phyloP scores from a whole-genome alignment of 805 yeast species.

The Brettanomyces nanus region DNA sequence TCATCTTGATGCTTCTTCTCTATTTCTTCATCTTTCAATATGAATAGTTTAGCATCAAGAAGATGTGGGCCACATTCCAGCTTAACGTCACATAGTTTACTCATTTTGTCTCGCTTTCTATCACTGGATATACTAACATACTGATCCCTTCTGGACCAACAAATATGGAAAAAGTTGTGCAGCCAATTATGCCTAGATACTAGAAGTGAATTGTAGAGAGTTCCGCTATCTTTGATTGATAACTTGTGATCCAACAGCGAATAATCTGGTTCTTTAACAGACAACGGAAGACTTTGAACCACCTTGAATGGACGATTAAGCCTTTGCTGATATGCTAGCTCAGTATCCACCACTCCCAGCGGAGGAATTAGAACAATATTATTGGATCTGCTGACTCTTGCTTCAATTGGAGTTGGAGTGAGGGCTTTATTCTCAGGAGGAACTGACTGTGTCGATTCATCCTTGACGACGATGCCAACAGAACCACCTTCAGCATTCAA shows the following conservation, averaged over 20 bases:
- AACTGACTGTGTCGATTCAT: too few relatives aligned
- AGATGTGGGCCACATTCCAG: constrained; percentile 76
- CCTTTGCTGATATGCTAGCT: constrained; percentile 22
- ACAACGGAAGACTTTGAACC: constrained; percentile 59
- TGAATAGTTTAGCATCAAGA: constrained; percentile 69
- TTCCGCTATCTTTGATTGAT: constrained; percentile 64
- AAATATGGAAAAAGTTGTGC: constrained; percentile 61
- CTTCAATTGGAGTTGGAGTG: background rate
- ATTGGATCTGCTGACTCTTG: constrained; percentile 13
- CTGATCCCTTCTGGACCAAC: constrained; percentile 51
- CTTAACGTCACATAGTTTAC: constrained; percentile 71
- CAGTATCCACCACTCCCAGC: constrained; percentile 23
- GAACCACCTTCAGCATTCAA: too few relatives aligned
- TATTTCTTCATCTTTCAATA: constrained; percentile 72
- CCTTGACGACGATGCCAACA: too few relatives aligned
- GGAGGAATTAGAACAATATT: constrained; percentile 22
- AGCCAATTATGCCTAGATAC: constrained; percentile 67
- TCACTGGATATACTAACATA: constrained; percentile 41
- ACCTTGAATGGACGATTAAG: constrained; percentile 54
- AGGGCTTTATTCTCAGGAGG: too few relatives aligned
- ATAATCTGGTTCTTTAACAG: constrained; percentile 56
- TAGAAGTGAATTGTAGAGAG: constrained; percentile 60
- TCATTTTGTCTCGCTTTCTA: constrained; percentile 70
- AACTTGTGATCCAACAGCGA: constrained; percentile 56
- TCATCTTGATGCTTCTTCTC: constrained; percentile 35